A percentile compares a stretch with the other conserved stretches of the same genome.
Evolutionary conservation across 176 grass and related monocot species (phyloP).

Genomic region (Poa pratensis): DNA sequence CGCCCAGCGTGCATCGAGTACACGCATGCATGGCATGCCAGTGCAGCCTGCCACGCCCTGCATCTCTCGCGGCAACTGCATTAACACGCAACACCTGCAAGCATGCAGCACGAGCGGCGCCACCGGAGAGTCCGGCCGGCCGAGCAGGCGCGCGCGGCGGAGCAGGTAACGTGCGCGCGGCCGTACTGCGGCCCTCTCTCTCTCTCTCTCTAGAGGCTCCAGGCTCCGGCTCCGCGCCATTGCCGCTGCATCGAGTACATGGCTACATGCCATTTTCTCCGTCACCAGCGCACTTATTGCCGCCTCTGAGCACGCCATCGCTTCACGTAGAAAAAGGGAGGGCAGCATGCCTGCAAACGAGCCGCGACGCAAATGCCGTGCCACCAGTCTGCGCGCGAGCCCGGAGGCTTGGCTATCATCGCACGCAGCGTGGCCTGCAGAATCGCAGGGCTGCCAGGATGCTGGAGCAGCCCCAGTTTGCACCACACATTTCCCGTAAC

Average conservation of each 20-base stretch:
- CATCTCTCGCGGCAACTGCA: background rate
- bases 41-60: background rate
- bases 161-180: background rate
- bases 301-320: slow-evolving; percentile 22
- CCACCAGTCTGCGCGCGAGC: too few relatives aligned
- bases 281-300: slow-evolving; percentile 32
- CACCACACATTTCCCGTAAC: slow-evolving; percentile 33
- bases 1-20: background rate
- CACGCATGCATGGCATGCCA: slow-evolving; percentile 25
- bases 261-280: too few relatives aligned
- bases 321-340: slow-evolving; percentile 30
- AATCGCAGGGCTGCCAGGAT: too few relatives aligned
- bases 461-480: background rate
- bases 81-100: too few relatives aligned
- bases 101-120: background rate
- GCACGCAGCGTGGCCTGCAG: background rate
- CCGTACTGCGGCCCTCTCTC: too few relatives aligned
- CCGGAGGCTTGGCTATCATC: too few relatives aligned
- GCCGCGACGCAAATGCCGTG: slow-evolving; percentile 20
- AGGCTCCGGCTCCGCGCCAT: too few relatives aligned
- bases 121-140: background rate
- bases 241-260: too few relatives aligned
- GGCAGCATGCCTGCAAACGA: background rate
- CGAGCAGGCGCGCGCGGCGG: background rate
- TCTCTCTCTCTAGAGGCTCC: too few relatives aligned